A percentile compares a stretch with the other conserved stretches of the same genome.
Conservation (phyloP, 2,329 filamentous ascomycete species). For the Penicillium sp. region DNA sequence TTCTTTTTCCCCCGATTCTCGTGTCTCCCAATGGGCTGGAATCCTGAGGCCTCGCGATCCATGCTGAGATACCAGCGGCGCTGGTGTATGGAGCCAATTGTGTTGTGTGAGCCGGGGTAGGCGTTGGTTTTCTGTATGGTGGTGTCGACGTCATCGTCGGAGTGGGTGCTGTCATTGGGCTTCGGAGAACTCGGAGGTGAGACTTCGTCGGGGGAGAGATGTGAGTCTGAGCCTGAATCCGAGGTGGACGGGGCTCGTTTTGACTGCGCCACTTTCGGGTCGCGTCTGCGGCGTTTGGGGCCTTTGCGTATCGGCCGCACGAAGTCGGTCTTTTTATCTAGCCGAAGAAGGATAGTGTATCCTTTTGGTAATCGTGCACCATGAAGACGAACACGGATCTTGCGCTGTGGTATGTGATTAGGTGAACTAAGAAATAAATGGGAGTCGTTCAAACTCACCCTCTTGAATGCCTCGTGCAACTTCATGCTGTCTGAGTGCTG, state of each 20-base stretch:
- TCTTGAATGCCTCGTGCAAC: conserved; percentile 52
- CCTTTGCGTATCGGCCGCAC: conserved; percentile 13
- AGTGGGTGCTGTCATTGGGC: not conserved
- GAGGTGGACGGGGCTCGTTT: conserved; percentile 12
- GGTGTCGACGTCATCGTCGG: conserved; percentile 45
- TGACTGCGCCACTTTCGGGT: not conserved
- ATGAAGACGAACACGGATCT: conserved; percentile 57
- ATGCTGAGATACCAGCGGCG: conserved; percentile 65
- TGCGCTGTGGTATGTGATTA: conserved; percentile 39
- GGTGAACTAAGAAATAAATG: not conserved
- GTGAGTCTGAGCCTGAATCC: conserved; percentile 20
- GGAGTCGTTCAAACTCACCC: conserved; percentile 22
- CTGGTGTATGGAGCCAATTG: conserved; percentile 66
- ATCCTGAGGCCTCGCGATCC: conserved; percentile 60
- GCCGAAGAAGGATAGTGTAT: conserved; percentile 56
- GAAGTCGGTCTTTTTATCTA: conserved; percentile 33
- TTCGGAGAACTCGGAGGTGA: not conserved
- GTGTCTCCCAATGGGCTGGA: conserved; percentile 32
- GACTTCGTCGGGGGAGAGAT: not conserved
- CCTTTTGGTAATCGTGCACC: conserved; percentile 53
- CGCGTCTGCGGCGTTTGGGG: conserved; percentile 23
- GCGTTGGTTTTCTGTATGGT: conserved; percentile 61
- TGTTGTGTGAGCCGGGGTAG: conserved; percentile 64
- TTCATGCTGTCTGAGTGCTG: conserved; percentile 40
- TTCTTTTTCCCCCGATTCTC: conserved; percentile 13